Conservation (phyloP, 179 eudicot species). For the Nepenthes alata region DNA sequence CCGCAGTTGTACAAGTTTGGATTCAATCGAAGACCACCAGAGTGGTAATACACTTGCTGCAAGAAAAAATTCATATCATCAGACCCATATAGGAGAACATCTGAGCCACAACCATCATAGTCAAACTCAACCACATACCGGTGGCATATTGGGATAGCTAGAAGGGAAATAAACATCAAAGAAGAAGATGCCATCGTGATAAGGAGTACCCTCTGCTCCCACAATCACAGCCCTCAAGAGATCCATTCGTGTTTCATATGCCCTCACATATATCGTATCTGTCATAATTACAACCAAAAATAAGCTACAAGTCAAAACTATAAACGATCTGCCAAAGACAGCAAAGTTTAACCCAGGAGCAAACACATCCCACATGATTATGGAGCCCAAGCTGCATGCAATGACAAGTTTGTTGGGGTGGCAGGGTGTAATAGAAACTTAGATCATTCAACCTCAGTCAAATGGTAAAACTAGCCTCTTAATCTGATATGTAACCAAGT, state of each 20-base stretch:
- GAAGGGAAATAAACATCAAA: slow-evolving; percentile 58
- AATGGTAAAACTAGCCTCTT: too few relatives aligned
- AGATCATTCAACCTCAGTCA: too few relatives aligned
- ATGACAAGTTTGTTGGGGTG: not conserved
- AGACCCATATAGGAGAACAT: slow-evolving; percentile 6
- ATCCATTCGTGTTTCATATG: slow-evolving; percentile 76
- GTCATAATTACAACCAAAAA: slow-evolving; percentile 6
- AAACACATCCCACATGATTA: not conserved
- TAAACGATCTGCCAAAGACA: not conserved
- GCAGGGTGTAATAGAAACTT: too few relatives aligned
- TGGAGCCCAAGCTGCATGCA: not conserved
- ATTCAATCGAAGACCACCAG: slow-evolving; percentile 73
- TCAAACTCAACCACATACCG: slow-evolving; percentile 36
- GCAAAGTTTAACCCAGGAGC: not conserved
- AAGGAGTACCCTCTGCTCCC: slow-evolving; percentile 89
- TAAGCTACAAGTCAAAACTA: not conserved
- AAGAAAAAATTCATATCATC: slow-evolving; percentile 8
- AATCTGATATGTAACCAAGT: too few relatives aligned
- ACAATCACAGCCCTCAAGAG: slow-evolving; percentile 69
- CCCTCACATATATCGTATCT: slow-evolving; percentile 75
- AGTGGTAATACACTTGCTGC: slow-evolving; percentile 61
- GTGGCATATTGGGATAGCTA: slow-evolving; percentile 53
- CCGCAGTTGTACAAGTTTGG: slow-evolving; percentile 68
- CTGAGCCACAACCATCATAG: not conserved
- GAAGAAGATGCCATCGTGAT: slow-evolving; percentile 80